These are phyloP conservation scores for Xylaria sp. DNA, from an alignment of 2,329 filamentous ascomycete genomes.

Conservation along the genomic window DNA sequence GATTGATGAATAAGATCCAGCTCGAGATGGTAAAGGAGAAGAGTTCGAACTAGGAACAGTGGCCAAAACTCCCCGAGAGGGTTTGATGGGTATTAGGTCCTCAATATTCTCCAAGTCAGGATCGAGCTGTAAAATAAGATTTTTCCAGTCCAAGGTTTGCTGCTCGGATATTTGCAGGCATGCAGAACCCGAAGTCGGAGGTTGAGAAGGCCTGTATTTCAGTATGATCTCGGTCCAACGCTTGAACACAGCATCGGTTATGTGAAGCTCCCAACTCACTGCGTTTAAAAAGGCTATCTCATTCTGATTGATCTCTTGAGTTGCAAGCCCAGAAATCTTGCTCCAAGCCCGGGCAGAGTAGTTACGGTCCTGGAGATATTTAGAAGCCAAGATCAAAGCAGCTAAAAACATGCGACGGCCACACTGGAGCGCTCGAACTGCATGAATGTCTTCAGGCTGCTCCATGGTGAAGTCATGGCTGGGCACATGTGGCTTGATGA, in stretches of 20 bases:
- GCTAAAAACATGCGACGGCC: constrained; percentile 97
- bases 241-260: constrained; percentile 87
- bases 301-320: constrained; percentile 94
- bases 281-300: constrained; percentile 91
- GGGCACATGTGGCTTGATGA: constrained; percentile 91
- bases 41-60: constrained; percentile 54
- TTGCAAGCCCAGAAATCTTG: constrained; percentile 97
- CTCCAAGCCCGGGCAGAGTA: constrained; percentile 98
- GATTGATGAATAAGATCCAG: constrained; percentile 47
- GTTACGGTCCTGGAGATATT: constrained; percentile 97
- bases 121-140: constrained; percentile 66
- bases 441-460: constrained; percentile 77
- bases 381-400: constrained; percentile 93
- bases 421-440: constrained; percentile 86
- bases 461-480: constrained; percentile 87
- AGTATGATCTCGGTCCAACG: constrained; percentile 94
- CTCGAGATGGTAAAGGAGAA: constrained; percentile 57
- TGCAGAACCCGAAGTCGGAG: constrained; percentile 62
- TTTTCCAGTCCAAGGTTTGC: constrained; percentile 67
- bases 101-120: constrained; percentile 69
- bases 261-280: constrained; percentile 94
- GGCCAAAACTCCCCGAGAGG: constrained; percentile 49
- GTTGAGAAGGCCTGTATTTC: constrained; percentile 77
- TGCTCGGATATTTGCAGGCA: constrained; percentile 55
- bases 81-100: constrained; percentile 56